Percentiles rank a stretch among this genome's conserved stretches.
These are phyloP conservation scores for Oleoguttula mirabilis DNA, from an alignment of 495 filamentous ascomycete species.

Conservation along the genomic window DNA sequence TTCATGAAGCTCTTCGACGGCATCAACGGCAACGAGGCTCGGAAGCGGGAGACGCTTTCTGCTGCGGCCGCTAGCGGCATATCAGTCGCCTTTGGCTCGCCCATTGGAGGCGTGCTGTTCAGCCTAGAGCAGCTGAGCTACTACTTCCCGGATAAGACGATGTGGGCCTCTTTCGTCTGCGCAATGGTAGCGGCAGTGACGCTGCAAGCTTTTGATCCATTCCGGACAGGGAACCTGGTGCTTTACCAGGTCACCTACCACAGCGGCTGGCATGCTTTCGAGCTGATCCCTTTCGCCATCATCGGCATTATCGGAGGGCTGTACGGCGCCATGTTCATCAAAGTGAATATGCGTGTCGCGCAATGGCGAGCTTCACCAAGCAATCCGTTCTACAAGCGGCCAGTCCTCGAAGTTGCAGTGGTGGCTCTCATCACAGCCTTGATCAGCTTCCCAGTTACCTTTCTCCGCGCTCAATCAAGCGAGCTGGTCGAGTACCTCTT, in stretches of 20 bases:
- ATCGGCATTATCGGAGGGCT: slow-evolving; percentile 83
- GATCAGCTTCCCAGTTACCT: slow-evolving; percentile 88
- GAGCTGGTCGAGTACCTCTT: slow-evolving; percentile 89
- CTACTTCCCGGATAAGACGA: slow-evolving; percentile 98
- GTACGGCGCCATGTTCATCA: slow-evolving; percentile 91
- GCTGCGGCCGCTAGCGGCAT: slow-evolving; percentile 91
- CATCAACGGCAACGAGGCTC: slow-evolving; percentile 83
- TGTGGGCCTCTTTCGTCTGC: slow-evolving; percentile 99
- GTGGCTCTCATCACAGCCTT: slow-evolving; percentile 71
- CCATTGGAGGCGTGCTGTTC: slow-evolving; percentile 92
- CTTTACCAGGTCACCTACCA: slow-evolving; percentile 94
- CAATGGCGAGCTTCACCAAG: slow-evolving; percentile 53
- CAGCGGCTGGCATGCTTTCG: slow-evolving; percentile 86
- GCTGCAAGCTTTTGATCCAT: slow-evolving; percentile 84
- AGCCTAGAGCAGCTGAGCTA: slow-evolving; percentile 95
- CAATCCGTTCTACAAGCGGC: slow-evolving; percentile 42
- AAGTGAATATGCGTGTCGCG: slow-evolving; percentile 78
- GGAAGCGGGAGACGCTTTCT: slow-evolving; percentile 90
- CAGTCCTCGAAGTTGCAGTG: slow-evolving; percentile 61
- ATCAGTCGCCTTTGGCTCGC: slow-evolving; percentile 93
- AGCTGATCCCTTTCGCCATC: slow-evolving; percentile 76
- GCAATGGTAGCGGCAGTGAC: slow-evolving; percentile 95
- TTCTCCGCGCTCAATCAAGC: slow-evolving; percentile 78
- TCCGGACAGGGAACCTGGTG: slow-evolving; percentile 90
- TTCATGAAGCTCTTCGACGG: slow-evolving; percentile 82